Evolutionary conservation across 371 early-diverging fungal genomes (phyloP).

Genomic region (Mortierella sp.): DNA sequence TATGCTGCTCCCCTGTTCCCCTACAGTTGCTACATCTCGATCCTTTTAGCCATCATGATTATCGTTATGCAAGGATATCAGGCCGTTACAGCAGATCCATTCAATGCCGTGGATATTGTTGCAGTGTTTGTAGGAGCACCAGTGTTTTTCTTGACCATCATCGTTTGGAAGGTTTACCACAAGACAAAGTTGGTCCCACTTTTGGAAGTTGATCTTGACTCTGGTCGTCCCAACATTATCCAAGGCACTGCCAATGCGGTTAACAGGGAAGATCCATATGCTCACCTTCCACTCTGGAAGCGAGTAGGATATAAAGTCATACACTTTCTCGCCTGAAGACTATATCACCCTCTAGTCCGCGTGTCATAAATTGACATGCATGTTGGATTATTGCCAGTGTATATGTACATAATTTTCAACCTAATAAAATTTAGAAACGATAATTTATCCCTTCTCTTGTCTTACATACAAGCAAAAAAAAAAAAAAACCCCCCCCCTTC

Average conservation of each 20-base stretch:
- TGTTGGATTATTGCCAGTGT: no score
- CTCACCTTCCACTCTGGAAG: constrained; percentile 21
- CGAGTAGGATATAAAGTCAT: constrained; percentile 9
- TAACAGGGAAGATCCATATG: constrained; percentile 6
- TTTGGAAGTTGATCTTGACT: constrained; percentile 69
- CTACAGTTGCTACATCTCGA: constrained; percentile 70
- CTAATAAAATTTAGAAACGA: no score
- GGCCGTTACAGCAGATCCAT: constrained; percentile 63
- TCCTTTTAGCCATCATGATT: constrained; percentile 69
- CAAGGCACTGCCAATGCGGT: constrained; percentile 11
- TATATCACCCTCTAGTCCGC: background rate
- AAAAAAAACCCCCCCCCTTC: background rate
- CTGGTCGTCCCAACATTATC: constrained; percentile 60
- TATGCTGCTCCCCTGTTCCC: constrained; percentile 82
- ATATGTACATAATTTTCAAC: no score
- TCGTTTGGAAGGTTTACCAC: constrained; percentile 67
- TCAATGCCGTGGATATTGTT: constrained; percentile 56
- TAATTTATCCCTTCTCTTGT: background rate
- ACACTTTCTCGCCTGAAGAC: constrained; percentile 25
- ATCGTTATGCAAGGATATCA: constrained; percentile 75
- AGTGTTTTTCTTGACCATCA: constrained; percentile 56
- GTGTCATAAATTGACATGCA: no score
- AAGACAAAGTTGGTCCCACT: constrained; percentile 68
- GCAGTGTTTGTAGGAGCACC: constrained; percentile 66
- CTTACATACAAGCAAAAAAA: background rate